phyloP scores from a whole-genome alignment of 2,329 filamentous ascomycete genomes.

The Colletotrichum spinosum region DNA sequence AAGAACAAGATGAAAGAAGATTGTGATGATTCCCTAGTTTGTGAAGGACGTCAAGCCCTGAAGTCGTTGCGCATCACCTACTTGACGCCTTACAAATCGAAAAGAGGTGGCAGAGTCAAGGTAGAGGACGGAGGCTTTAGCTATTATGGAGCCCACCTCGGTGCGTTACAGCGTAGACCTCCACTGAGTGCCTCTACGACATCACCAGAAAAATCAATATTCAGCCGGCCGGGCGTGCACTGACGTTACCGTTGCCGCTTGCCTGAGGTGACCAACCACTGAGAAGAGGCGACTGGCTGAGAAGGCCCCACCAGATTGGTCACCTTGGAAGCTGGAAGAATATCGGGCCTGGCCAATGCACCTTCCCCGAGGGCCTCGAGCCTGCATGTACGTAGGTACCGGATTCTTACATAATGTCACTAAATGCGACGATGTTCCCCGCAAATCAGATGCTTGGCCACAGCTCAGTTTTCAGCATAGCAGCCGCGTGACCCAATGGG shows the following conservation, averaged over 20 bases:
- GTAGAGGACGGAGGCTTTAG: conserved; percentile 13
- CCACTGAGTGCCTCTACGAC: conserved; percentile 15
- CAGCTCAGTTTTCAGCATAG: too few relatives aligned
- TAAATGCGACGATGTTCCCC: too few relatives aligned
- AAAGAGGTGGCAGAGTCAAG: conserved; percentile 20
- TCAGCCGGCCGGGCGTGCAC: conserved; percentile 20
- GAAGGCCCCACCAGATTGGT: conserved; percentile 3
- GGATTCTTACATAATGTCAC: too few relatives aligned
- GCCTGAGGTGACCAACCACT: conserved; percentile 10
- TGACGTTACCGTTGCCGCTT: conserved; percentile 35
- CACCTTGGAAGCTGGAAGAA: conserved; percentile 35
- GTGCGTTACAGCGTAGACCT: conserved; percentile 14
- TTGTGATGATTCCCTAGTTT: conserved; percentile 5
- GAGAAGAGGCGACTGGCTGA: conserved; percentile 1
- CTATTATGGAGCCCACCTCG: conserved; percentile 27
- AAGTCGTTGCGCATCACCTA: conserved; percentile 30
- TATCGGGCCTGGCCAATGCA: conserved; percentile 15
- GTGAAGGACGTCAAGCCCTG: conserved; percentile 28
- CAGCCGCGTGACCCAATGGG: too few relatives aligned
- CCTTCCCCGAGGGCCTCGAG: too few relatives aligned
- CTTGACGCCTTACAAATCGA: conserved; percentile 37
- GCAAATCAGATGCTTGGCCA: too few relatives aligned
- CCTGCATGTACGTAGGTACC: too few relatives aligned
- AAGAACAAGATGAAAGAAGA: not conserved
- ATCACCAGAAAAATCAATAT: conserved; percentile 32